A percentile compares a stretch with the other conserved stretches of the same genome.
Evolutionary conservation across 2,329 filamentous ascomycete species (phyloP).

Genomic region (Nigrospora oryzae): DNA sequence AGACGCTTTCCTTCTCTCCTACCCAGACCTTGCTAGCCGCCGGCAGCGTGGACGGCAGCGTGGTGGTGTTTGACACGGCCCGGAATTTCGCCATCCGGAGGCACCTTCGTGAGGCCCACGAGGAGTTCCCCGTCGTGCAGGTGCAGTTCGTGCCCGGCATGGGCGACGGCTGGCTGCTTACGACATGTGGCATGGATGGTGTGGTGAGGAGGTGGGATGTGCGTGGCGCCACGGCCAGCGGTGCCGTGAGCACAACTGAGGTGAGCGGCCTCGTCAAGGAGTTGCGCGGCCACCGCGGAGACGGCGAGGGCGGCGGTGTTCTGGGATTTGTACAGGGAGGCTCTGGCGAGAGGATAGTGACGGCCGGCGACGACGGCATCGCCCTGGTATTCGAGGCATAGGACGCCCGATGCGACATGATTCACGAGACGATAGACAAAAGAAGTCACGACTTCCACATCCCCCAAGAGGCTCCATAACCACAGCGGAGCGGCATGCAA

Average conservation of each 20-base stretch:
- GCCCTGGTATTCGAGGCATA: constrained; percentile 58
- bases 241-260: constrained; percentile 35
- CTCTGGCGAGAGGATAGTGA: constrained; percentile 67
- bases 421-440: too few species aligned
- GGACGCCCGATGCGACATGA: background rate
- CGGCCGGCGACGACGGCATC: constrained; percentile 80
- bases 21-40: constrained; percentile 49
- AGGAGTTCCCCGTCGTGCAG: constrained; percentile 85
- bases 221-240: constrained; percentile 31
- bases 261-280: constrained; percentile 69
- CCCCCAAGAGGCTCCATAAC: too few species aligned
- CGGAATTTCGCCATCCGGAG: constrained; percentile 81
- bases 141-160: constrained; percentile 68
- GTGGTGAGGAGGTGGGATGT: constrained; percentile 84
- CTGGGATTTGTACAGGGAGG: constrained; percentile 82
- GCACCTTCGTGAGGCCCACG: constrained; percentile 74
- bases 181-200: constrained; percentile 86
- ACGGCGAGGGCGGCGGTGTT: constrained; percentile 80
- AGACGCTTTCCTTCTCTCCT: constrained; percentile 24
- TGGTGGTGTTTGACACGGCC: constrained; percentile 79
- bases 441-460: too few species aligned
- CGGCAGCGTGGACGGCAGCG: constrained; percentile 65
- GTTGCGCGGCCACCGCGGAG: constrained; percentile 82
- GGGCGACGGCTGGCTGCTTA: constrained; percentile 60
- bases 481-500: too few species aligned